Percentiles rank a stretch among this genome's conserved stretches.
Conservation (phyloP, 2,329 filamentous ascomycete genomes). For the Dothideomycetes sp. region DNA sequence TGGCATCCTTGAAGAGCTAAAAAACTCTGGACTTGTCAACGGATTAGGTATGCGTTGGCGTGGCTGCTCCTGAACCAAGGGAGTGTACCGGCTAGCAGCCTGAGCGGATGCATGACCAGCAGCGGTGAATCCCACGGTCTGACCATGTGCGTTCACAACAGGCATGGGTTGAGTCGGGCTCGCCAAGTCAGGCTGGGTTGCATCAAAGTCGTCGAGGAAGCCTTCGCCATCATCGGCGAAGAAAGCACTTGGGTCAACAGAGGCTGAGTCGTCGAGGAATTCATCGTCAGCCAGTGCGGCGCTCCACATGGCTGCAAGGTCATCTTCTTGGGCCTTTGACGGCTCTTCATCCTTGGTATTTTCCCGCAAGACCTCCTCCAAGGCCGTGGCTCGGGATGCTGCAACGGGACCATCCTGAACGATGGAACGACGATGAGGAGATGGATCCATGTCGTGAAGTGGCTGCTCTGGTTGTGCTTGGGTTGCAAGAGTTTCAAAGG, state of each 20-base stretch:
- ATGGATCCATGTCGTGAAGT: background rate
- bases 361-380: slow-evolving; percentile 5
- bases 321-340: slow-evolving; percentile 35
- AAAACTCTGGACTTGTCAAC: slow-evolving; percentile 39
- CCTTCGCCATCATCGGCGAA: slow-evolving; percentile 79
- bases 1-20: slow-evolving; percentile 26
- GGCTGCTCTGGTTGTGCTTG: background rate
- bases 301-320: slow-evolving; percentile 73
- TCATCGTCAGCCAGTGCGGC: slow-evolving; percentile 65
- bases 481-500: background rate
- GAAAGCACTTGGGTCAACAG: slow-evolving; percentile 53
- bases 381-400: slow-evolving; percentile 6
- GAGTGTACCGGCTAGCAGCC: slow-evolving; percentile 4
- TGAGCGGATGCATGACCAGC: slow-evolving; percentile 4
- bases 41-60: slow-evolving; percentile 31
- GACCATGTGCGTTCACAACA: slow-evolving; percentile 3
- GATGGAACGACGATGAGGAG: background rate
- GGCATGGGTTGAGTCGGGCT: slow-evolving; percentile 3
- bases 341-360: slow-evolving; percentile 2
- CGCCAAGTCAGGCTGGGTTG: background rate
- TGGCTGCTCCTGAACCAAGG: slow-evolving; percentile 13
- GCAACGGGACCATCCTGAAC: background rate
- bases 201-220: slow-evolving; percentile 58
- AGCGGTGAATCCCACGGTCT: slow-evolving; percentile 6
- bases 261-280: slow-evolving; percentile 20